These are phyloP conservation scores for Hibiscus syriacus DNA, from an alignment of 345 rosid species.

Conservation along the genomic window DNA sequence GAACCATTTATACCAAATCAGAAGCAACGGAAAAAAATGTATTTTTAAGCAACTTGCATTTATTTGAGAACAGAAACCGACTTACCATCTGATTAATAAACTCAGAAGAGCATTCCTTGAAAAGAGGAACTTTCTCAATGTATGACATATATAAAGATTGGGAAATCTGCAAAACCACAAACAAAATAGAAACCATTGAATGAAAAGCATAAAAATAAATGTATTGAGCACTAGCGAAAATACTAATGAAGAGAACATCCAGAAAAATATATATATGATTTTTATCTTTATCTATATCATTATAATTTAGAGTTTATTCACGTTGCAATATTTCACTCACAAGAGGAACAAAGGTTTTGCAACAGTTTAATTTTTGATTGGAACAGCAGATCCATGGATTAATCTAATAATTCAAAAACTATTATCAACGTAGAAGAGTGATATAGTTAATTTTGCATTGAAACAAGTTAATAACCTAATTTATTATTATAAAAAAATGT, in stretches of 20 bases:
- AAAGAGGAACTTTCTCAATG: slow-evolving; percentile 50
- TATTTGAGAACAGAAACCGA: slow-evolving; percentile 6
- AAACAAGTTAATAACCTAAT: too few species aligned
- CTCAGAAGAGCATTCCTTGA: slow-evolving; percentile 73
- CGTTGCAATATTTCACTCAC: too few species aligned
- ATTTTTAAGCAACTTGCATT: not conserved
- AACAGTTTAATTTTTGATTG: not conserved
- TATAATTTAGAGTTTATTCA: too few species aligned
- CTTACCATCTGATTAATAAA: slow-evolving; percentile 78
- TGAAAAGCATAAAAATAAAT: slow-evolving; percentile 2
- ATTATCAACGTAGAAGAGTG: not conserved
- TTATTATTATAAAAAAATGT: too few species aligned
- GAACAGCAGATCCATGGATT: not conserved
- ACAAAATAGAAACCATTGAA: not conserved
- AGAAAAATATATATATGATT: not conserved
- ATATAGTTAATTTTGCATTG: too few species aligned
- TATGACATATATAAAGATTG: slow-evolving; percentile 54
- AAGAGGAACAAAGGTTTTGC: too few species aligned
- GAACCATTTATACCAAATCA: not conserved
- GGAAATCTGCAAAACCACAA: slow-evolving; percentile 45
- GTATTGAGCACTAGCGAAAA: not conserved
- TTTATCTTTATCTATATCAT: too few species aligned
- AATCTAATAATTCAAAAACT: not conserved
- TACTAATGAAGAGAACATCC: not conserved
- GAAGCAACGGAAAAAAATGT: not conserved